Conservation (phyloP, 129 eudicot genomes). For the Smallanthus sonchifolius region DNA sequence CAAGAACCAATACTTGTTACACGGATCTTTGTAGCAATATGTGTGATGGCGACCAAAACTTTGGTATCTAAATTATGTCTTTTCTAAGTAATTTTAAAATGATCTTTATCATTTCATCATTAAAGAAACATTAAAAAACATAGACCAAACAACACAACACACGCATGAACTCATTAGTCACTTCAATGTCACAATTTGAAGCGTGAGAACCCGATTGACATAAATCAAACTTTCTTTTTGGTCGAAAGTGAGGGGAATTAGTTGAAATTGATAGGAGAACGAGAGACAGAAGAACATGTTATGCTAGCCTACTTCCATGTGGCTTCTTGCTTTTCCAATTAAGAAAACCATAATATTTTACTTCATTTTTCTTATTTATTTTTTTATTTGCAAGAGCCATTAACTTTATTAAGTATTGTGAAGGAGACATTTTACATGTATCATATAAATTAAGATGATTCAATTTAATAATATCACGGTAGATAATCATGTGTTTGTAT, state of each 20-base stretch:
- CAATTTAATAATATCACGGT: no score
- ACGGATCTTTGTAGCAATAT: neutral
- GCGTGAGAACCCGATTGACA: neutral
- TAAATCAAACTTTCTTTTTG: slow-evolving; percentile 5
- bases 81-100: neutral
- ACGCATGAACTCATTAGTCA: slow-evolving; percentile 14
- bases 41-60: neutral
- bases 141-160: neutral
- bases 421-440: neutral
- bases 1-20: no score
- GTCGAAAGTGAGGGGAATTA: slow-evolving; percentile 17
- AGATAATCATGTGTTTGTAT: neutral
- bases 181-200: neutral
- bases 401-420: neutral
- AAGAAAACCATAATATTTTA: neutral
- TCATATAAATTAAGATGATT: neutral
- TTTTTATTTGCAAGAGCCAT: neutral
- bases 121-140: slow-evolving; percentile 5
- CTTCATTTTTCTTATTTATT: neutral
- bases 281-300: slow-evolving; percentile 27
- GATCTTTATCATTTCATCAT: neutral
- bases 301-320: slow-evolving; percentile 24
- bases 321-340: slow-evolving; percentile 14
- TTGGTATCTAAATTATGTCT: neutral
- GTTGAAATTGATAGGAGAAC: slow-evolving; percentile 22